Evolutionary conservation across 768 basidiomycete species (phyloP), one percentile per base, ranked within the genome.

Genomic region (Steccherinum ochraceum): DNA sequence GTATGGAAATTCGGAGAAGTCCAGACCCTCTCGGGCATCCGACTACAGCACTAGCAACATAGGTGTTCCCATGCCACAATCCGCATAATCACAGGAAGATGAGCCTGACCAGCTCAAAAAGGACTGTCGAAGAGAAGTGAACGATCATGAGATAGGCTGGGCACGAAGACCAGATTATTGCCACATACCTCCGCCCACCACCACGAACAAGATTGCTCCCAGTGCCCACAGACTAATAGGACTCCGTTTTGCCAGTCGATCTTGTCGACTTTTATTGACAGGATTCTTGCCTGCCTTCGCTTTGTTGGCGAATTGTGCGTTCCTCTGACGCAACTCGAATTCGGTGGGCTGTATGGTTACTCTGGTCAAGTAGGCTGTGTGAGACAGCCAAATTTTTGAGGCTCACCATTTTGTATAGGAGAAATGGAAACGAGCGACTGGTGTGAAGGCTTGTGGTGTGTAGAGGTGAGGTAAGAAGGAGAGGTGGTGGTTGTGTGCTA

Each of bases 311-410:
- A 93, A 93, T 69, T 89, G 84, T 51, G 76, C 77, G 67, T 91
- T 93, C 67, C 81, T 80, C 61, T 82, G 80, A 58, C 86, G 83
- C 69, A 90, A 76, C 61, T 91, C 89, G 64, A 87, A 89, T 73
- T 86, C 80, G 49, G 84, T 88, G 48, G 88, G 87, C 86, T 89
- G 60, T 44, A 25, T 24, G n/a, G 18, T 18, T 48, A 24, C n/a
- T 39, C 11, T 39, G 11, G n/a, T 39, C n/a, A 11, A 39, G 35
- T 39, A 39, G n/a, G 11, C n/a, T n/a, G 35, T 39, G 11, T n/a
- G 35, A n/a, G 11, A 11, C 35, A 39, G 11, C 11, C n/a, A n/a
- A 39, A 39, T 39, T n/a, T 11, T 39, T 11, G 11, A 11, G 40
- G 57, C 64, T n/a, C 40, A 69, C 70, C 72, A 73, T 73, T 52